These are phyloP conservation scores for Flaveria linearis DNA, from an alignment of 129 eudicot species.

Conservation along the genomic window DNA sequence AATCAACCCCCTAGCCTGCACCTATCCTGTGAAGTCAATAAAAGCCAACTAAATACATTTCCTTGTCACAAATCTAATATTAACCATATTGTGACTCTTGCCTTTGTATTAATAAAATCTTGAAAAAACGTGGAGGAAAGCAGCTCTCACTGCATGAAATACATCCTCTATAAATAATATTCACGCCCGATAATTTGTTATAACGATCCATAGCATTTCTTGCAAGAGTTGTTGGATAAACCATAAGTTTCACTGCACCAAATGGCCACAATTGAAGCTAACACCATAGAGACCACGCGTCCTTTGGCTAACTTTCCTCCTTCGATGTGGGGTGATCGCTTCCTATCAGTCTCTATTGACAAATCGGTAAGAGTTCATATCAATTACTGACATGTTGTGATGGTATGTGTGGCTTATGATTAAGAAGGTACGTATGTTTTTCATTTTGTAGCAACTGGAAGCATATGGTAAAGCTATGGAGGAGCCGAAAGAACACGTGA, in stretches of 20 bases:
- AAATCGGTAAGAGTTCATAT: not conserved
- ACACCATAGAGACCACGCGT: not conserved
- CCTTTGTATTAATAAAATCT: no score
- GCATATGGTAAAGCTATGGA: not conserved
- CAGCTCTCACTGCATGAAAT: no score
- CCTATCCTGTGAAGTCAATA: no score
- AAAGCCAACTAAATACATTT: no score
- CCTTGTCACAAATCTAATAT: no score
- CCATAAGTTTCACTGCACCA: no score
- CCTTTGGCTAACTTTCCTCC: conserved; percentile 16
- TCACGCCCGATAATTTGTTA: no score
- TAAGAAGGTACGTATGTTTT: not conserved
- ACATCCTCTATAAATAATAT: no score
- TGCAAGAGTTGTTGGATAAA: no score
- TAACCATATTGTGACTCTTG: no score
- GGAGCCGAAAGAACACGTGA: not conserved
- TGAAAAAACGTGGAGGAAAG: no score
- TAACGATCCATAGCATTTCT: not conserved
- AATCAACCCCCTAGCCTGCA: no score
- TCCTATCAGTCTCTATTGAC: not conserved
- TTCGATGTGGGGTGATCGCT: conserved; percentile 9
- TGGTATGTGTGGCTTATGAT: not conserved
- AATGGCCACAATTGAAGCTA: conserved; percentile 9
- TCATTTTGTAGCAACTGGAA: not conserved
- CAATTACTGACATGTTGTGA: not conserved